Base-by-base conservation (phyloP, 2,329 filamentous ascomycete genomes). In the Penicillium sp. region DNA sequence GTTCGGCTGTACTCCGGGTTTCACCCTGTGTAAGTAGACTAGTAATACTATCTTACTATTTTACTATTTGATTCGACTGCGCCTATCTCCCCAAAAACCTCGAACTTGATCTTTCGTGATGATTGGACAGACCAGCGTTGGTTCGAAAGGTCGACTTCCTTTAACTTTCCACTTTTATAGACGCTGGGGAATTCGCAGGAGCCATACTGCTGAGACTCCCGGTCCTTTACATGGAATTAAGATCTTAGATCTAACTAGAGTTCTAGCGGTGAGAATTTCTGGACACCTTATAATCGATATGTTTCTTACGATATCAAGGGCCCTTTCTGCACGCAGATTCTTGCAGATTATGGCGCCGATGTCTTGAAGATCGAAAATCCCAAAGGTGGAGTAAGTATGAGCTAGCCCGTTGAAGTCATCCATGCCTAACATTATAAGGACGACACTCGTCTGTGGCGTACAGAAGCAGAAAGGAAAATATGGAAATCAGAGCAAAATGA, bases 311-410 rank as follows among this genome's bases (percentile, higher is more conserved):
- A 20, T 22, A 52, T 37, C 27, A 35, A 49, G 72, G 73, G 68
- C 0, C 73, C 73, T 0, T 75, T 72, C 42, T 76, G 73, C 35
- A 75, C 72, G 4, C 75, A 78, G 49, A 77, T 79, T n/a, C 70
- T 79, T 3, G 76, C 75, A 22, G 77, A 79, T 51, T 77, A 77
- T 47, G 75, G 76, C 0, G 77, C 76, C 0, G 70, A 74, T 20
- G 73, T 79, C 1, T 71, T 79, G 42, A 68, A 68, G 42, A 53
- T 68, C 43, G 77, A 79, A 53, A 67, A 77, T 50, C 67, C 67
- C 1, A 62, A 63, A 49, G 65, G 68, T 48, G 68, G 70, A 26
- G 67, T 71, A 55, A 51, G 66, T 60, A 54, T 66, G 44, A 25
- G 64, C 65, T 51, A 67, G 29, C 49, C 12, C 4, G 14, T 25